A percentile compares a stretch with the other conserved stretches of the same genome.
phyloP scores from a whole-genome alignment of 192 early-diverging fungal genomes.

The Coemansia sp. region DNA sequence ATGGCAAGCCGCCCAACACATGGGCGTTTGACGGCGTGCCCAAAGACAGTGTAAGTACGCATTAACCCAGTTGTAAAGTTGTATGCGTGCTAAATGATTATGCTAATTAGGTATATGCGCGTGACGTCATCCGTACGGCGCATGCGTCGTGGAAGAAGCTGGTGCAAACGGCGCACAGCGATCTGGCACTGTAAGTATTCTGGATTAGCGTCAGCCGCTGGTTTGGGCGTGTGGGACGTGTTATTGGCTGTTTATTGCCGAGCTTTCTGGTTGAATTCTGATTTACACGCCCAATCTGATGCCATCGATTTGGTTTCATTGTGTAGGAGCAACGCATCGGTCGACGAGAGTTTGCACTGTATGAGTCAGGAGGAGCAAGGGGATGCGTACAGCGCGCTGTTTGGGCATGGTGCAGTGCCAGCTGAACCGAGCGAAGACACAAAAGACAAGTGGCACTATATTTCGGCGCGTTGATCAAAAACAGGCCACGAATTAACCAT shows the following conservation, averaged over 20 bases:
- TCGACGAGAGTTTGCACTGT: slow-evolving; percentile 25
- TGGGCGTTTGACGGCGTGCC: slow-evolving; percentile 94
- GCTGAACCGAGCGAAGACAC: not conserved
- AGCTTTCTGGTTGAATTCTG: not conserved
- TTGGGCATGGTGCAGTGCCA: slow-evolving; percentile 8
- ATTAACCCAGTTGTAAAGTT: not conserved
- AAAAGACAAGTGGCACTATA: slow-evolving; percentile 19
- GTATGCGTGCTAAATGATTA: not conserved
- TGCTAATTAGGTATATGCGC: slow-evolving; percentile 69
- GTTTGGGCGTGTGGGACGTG: not conserved
- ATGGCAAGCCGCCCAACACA: slow-evolving; percentile 98
- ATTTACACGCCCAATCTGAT: too few relatives aligned
- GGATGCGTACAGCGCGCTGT: slow-evolving; percentile 21
- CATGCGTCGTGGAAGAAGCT: slow-evolving; percentile 91
- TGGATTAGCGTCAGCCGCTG: not conserved
- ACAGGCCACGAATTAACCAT: too few relatives aligned
- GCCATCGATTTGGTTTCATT: not conserved
- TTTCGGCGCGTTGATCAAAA: slow-evolving; percentile 6
- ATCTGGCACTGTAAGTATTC: slow-evolving; percentile 36
- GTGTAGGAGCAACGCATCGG: slow-evolving; percentile 38
- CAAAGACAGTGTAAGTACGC: slow-evolving; percentile 27
- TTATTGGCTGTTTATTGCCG: slow-evolving; percentile 6
- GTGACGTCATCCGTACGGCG: slow-evolving; percentile 71
- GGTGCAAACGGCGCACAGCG: slow-evolving; percentile 49
- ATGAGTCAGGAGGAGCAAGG: slow-evolving; percentile 15